A percentile compares a stretch with the other conserved stretches of the same genome.
Conservation (phyloP, 176 grass and related monocot species). For the Calamus simplicifolius region DNA sequence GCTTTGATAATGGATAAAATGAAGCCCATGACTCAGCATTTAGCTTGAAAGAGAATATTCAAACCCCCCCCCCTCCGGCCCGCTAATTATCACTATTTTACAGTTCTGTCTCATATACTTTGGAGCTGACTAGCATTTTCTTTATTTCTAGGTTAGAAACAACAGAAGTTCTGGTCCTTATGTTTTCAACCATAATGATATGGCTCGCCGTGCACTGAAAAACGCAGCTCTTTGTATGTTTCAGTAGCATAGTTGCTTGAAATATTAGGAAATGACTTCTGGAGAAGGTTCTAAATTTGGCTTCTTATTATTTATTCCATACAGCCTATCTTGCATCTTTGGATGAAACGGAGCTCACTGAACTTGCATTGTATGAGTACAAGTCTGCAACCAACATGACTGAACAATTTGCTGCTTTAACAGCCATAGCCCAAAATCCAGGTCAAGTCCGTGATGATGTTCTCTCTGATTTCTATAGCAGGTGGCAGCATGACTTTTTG, state of each 20-base stretch:
- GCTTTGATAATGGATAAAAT: no score
- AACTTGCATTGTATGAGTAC: conserved; percentile 76
- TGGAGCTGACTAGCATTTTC: background rate
- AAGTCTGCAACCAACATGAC: conserved; percentile 92
- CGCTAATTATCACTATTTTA: no score
- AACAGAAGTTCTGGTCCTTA: conserved; percentile 71
- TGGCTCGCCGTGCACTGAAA: conserved; percentile 74
- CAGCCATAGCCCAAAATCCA: conserved; percentile 86
- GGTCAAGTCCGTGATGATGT: conserved; percentile 71
- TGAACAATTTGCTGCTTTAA: conserved; percentile 89
- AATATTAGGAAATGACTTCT: no score
- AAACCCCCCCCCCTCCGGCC: no score
- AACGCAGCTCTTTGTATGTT: conserved; percentile 80
- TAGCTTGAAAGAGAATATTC: no score
- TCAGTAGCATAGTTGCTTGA: no score
- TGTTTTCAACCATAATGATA: conserved; percentile 65
- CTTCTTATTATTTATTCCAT: conserved; percentile 24
- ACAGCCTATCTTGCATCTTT: conserved; percentile 80
- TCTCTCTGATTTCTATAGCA: conserved; percentile 80
- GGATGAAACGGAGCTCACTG: conserved; percentile 53
- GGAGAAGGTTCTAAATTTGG: background rate
- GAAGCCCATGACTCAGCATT: no score
- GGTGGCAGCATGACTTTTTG: conserved; percentile 87
- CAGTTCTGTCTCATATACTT: background rate
- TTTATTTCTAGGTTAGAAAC: conserved; percentile 42